These are phyloP conservation scores for Suillus occidentalis DNA, from an alignment of 768 basidiomycete genomes.

Conservation along the genomic window DNA sequence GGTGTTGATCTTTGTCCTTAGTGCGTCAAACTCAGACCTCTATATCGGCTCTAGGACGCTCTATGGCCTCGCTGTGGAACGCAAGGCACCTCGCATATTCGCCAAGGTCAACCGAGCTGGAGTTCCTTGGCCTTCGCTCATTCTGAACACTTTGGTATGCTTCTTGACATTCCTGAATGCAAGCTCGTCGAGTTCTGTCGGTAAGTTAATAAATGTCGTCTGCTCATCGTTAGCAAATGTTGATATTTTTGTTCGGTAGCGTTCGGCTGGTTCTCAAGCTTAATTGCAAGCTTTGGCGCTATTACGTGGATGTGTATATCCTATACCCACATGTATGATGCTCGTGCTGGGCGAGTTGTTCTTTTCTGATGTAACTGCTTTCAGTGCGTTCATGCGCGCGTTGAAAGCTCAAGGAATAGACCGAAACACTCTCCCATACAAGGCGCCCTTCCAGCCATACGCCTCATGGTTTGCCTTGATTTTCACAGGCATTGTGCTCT, in stretches of 20 bases:
- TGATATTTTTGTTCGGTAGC: constrained; percentile 6
- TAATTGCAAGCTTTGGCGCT: constrained; percentile 31
- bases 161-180: constrained; percentile 60
- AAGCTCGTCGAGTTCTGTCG: constrained; percentile 48
- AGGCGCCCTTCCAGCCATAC: constrained; percentile 64
- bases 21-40: constrained; percentile 56
- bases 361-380: constrained; percentile 7
- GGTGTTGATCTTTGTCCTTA: constrained; percentile 47
- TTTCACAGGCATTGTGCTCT: constrained; percentile 49
- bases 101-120: constrained; percentile 35
- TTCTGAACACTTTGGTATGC: constrained; percentile 57
- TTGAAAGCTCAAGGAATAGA: constrained; percentile 39
- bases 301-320: constrained; percentile 38
- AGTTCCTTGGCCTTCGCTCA: constrained; percentile 39
- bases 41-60: constrained; percentile 51
- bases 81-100: constrained; percentile 46
- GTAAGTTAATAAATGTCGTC: constrained; percentile 24
- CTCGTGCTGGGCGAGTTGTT: constrained; percentile 8
- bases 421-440: constrained; percentile 45
- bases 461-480: constrained; percentile 60
- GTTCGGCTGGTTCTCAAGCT: constrained; percentile 28
- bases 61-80: constrained; percentile 47
- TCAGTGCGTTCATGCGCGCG: constrained; percentile 22
- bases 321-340: constrained; percentile 26
- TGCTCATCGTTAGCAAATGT: not conserved